phyloP scores from a whole-genome alignment of 1,284 basidiomycete genomes.

The Serendipita sp. region DNA sequence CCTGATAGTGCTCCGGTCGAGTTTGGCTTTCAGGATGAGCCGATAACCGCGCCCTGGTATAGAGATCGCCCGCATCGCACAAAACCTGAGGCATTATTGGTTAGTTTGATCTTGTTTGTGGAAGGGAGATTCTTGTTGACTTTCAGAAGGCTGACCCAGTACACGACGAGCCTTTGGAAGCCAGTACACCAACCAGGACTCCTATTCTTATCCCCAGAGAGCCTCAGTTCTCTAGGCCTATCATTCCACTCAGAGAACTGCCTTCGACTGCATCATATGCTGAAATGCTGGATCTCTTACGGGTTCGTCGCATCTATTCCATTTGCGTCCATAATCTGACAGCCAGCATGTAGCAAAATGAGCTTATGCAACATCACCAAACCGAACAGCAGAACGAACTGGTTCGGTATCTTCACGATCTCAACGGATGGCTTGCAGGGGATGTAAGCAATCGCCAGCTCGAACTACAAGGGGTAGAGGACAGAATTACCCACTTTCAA shows the following conservation, averaged over 20 bases:
- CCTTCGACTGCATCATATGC: conserved; percentile 1
- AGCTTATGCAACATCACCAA: conserved; percentile 47
- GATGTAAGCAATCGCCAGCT: conserved; percentile 61
- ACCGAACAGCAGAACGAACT: too few relatives aligned
- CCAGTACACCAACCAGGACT: background rate
- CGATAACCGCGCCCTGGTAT: background rate
- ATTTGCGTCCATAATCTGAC: background rate
- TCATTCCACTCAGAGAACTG: background rate
- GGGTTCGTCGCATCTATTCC: background rate
- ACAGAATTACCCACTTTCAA: conserved; percentile 45
- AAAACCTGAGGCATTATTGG: background rate
- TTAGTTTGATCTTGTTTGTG: background rate
- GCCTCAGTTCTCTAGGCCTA: background rate
- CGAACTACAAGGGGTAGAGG: conserved; percentile 49
- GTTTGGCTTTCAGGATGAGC: background rate
- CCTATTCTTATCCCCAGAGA: background rate
- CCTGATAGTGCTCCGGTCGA: background rate
- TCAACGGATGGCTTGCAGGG: conserved; percentile 60
- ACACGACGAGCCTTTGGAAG: background rate
- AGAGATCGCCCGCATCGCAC: background rate
- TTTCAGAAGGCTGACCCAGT: background rate
- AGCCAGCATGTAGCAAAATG: conserved; percentile 45
- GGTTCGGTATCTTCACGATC: conserved; percentile 30
- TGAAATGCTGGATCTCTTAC: background rate
- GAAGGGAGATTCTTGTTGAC: background rate